Evolutionary conservation across 345 rosid genomes (phyloP), one percentile per base, ranked within the genome.

Genomic region (Geranium rotundifolium): DNA sequence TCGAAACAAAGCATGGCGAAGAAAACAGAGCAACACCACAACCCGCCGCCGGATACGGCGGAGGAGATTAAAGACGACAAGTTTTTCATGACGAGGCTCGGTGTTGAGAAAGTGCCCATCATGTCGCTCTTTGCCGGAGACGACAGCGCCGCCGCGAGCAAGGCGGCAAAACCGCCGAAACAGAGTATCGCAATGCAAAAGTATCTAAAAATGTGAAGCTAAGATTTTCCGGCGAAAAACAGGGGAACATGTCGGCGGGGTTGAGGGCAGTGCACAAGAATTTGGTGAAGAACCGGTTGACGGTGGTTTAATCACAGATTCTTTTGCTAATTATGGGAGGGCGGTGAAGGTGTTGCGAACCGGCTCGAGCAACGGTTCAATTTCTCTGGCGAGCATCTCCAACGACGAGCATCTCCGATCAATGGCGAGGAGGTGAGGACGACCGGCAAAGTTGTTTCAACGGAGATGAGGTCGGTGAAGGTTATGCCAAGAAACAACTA

Each of bases 231-330:
- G 87, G 89, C 20, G 88, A 78, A 30, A 78, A 72, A 68, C 90
- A 80, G 75, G 74, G 70, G 39, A 84, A 72, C 29, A 65, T 87
- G 29, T 89, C 87, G 16, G 85, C 89, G 0, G 90, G 98, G 31
- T 68, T 93, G 17, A 81, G 86, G 56, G 87, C 82, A 41, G 93
- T 86, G 72, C 81, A 84, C 37, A 90, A 90, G 72, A 96, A 84
- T 52, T 75, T 95, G 67, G 99, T 96, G 27, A 95, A 95, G 62
- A 90, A 97, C 72, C 75, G 95, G 31, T 90, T 97, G 19, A 90
- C 92, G 3, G 77, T 73, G 8, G 84, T 75, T 39, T 75, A n/a
- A n/a, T n/a, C n/a, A n/a, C n/a, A n/a, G n/a, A n/a, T n/a, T n/a
- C n/a, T n/a, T n/a, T n/a, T n/a, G n/a, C n/a, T n/a, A n/a, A n/a